These are phyloP conservation scores for Micromonas commoda DNA, from an alignment of 139 green algal genomes.

Conservation along the genomic window DNA sequence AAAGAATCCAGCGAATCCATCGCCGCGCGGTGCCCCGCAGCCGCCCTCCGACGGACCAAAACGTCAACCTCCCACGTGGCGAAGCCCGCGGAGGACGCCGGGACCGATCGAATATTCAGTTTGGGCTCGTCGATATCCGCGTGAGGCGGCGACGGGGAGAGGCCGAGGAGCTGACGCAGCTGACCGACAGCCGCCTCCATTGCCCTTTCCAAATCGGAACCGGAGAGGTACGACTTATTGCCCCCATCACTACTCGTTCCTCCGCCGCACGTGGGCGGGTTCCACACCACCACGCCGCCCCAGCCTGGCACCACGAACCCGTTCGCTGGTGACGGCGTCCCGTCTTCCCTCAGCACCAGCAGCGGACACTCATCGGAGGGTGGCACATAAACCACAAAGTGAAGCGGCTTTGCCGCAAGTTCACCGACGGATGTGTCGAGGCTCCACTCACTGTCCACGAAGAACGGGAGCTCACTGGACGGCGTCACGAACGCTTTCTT, in stretches of 20 bases:
- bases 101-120: too few species aligned
- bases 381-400: conserved; percentile 7
- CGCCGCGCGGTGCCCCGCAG: background rate
- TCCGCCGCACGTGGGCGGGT: too few species aligned
- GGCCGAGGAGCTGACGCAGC: too few species aligned
- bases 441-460: conserved; percentile 1
- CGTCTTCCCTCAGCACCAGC: background rate
- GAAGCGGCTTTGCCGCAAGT: background rate
- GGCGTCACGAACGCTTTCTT: background rate
- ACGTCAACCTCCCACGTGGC: conserved; percentile 1
- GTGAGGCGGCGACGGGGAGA: too few species aligned
- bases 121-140: too few species aligned
- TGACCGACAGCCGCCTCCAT: too few species aligned
- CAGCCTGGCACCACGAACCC: background rate
- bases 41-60: background rate
- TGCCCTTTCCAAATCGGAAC: too few species aligned
- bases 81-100: background rate
- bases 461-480: background rate
- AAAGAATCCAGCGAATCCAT: background rate
- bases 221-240: too few species aligned
- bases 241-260: too few species aligned
- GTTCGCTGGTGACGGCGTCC: background rate
- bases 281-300: background rate
- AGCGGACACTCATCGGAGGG: background rate
- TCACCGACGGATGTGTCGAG: background rate